These are phyloP conservation scores for Phytophthora tubulina DNA, from an alignment of 352 stramenopile species.

Conservation along the genomic window DNA sequence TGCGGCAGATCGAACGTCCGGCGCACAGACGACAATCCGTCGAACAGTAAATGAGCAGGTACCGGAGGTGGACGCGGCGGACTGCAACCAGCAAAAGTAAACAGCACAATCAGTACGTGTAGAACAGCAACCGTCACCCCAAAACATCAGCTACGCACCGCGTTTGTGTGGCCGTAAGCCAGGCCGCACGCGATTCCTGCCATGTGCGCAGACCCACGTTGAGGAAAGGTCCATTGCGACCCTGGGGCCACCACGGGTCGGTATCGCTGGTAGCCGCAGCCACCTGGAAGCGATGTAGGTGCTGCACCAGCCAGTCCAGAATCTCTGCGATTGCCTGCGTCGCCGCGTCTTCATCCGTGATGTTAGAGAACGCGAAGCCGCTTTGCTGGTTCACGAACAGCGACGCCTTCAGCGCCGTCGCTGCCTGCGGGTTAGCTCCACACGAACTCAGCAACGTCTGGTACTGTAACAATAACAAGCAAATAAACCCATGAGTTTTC, in stretches of 20 bases:
- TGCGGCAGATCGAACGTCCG: slow-evolving; percentile 90
- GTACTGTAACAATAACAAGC: slow-evolving; percentile 46
- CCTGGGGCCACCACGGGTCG: slow-evolving; percentile 88
- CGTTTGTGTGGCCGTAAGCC: slow-evolving; percentile 76
- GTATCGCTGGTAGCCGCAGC: slow-evolving; percentile 82
- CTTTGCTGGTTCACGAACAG: slow-evolving; percentile 80
- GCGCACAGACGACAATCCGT: slow-evolving; percentile 86
- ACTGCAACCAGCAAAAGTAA: slow-evolving; percentile 45
- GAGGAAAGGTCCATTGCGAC: slow-evolving; percentile 87
- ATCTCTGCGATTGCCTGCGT: slow-evolving; percentile 88
- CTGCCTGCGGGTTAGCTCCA: slow-evolving; percentile 27
- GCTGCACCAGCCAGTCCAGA: slow-evolving; percentile 85
- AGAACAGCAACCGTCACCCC: background rate
- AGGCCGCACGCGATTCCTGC: slow-evolving; percentile 76
- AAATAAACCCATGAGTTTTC: slow-evolving; percentile 1
- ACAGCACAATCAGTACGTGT: slow-evolving; percentile 17
- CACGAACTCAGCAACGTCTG: slow-evolving; percentile 59
- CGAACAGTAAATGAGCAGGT: slow-evolving; percentile 80
- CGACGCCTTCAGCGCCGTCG: slow-evolving; percentile 45
- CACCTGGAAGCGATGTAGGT: slow-evolving; percentile 86
- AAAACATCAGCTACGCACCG: slow-evolving; percentile 50
- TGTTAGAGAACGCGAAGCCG: slow-evolving; percentile 89
- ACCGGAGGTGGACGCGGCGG: slow-evolving; percentile 73
- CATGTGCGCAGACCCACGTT: slow-evolving; percentile 83
- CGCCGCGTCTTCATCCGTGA: slow-evolving; percentile 91